Base-by-base conservation (phyloP, 2,329 filamentous ascomycete genomes). In the Anthostomella pinea region DNA sequence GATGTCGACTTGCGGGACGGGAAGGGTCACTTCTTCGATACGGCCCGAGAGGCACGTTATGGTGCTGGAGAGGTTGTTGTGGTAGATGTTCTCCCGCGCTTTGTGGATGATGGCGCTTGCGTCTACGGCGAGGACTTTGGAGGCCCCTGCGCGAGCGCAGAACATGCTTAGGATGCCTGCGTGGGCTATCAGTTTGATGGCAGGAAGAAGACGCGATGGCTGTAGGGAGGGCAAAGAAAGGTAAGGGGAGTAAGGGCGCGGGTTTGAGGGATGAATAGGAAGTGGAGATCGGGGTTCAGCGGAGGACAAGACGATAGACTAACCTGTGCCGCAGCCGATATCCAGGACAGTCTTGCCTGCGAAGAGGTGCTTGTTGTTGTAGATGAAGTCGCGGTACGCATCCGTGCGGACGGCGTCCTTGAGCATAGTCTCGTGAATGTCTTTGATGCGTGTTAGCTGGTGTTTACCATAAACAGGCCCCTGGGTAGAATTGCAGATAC, bases 401-500 rank as follows among this genome's bases (percentile, higher is more conserved):
- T 95, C 86, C 8, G 90, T 97, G 33, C 90, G 84, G 25, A 95
- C 75, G 0, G 78, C 73, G 57, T 97, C 90, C 61, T 95, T 95
- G 45, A 97, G 75, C 90, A 97, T 97, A 6, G 85, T 89, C 59
- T 95, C 88, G 61, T 97, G 90, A 38, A 97, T 96, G 39, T 88
- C 87, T 85, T 35, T 43, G 24, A 25, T 34, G 7, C 10, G 15
- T 7, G 17, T 16, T 25, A 32, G 45, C 31, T 45, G 45, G 18
- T n/a, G n/a, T n/a, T n/a, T n/a, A n/a, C n/a, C n/a, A n/a, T n/a
- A n/a, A n/a, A n/a, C n/a, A n/a, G n/a, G n/a, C n/a, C n/a, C n/a
- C n/a, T n/a, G n/a, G n/a, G n/a, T n/a, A n/a, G n/a, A n/a, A n/a
- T n/a, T n/a, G n/a, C n/a, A n/a, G n/a, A n/a, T n/a, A n/a, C n/a